phyloP scores from a whole-genome alignment of 768 basidiomycete genomes.

The Amanita thiersii region DNA sequence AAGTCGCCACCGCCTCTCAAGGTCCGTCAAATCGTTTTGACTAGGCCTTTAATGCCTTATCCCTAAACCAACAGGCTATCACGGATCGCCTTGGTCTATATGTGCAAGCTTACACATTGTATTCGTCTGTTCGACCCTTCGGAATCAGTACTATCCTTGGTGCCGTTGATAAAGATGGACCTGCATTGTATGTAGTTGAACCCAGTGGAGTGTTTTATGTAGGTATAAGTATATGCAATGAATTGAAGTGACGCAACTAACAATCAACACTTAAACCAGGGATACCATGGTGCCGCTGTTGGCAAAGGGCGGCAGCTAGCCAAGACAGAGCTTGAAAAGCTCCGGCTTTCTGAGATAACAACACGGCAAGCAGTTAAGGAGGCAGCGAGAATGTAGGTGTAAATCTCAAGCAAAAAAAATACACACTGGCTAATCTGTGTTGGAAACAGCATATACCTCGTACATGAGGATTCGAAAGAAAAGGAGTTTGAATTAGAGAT shows the following conservation, averaged over 20 bases:
- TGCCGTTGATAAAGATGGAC: slow-evolving; percentile 82
- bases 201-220: slow-evolving; percentile 92
- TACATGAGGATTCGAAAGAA: slow-evolving; percentile 97
- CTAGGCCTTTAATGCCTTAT: background rate
- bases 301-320: slow-evolving; percentile 98
- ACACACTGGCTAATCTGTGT: background rate
- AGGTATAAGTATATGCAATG: slow-evolving; percentile 18
- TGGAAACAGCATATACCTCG: slow-evolving; percentile 77
- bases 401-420: background rate
- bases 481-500: slow-evolving; percentile 98
- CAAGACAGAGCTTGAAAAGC: slow-evolving; percentile 97
- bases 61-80: slow-evolving; percentile 19
- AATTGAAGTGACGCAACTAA: background rate
- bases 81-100: slow-evolving; percentile 81
- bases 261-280: slow-evolving; percentile 34
- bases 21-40: slow-evolving; percentile 29
- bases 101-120: slow-evolving; percentile 93
- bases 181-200: slow-evolving; percentile 83
- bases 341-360: slow-evolving; percentile 75
- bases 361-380: slow-evolving; percentile 83
- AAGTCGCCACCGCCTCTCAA: slow-evolving; percentile 71
- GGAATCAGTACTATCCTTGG: slow-evolving; percentile 91
- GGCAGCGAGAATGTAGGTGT: slow-evolving; percentile 87
- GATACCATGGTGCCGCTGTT: slow-evolving; percentile 93
- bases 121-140: slow-evolving; percentile 96